These are phyloP conservation scores for Verticillium nubilum DNA, from an alignment of 2,329 filamentous ascomycete genomes.

Conservation along the genomic window DNA sequence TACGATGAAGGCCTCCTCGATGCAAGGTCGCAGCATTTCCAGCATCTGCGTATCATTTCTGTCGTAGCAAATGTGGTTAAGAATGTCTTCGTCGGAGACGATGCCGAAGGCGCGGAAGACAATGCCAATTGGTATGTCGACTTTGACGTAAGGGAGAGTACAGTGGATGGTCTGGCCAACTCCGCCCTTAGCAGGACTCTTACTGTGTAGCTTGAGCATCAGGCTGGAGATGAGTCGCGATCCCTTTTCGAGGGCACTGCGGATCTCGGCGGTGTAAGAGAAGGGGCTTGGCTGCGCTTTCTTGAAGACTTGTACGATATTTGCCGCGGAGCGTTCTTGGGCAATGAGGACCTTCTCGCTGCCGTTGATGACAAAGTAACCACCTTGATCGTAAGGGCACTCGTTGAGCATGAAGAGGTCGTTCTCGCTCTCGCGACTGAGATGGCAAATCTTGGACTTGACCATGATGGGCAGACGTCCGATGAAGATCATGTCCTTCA, in stretches of 20 bases:
- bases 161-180: conserved; percentile 87
- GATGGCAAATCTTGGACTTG: conserved; percentile 90
- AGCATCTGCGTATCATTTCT: conserved; percentile 94
- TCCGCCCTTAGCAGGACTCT: conserved; percentile 70
- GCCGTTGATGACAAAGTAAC: conserved; percentile 99
- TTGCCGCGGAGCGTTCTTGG: conserved; percentile 94
- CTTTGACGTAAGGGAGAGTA: conserved; percentile 88
- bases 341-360: conserved; percentile 98
- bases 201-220: conserved; percentile 83
- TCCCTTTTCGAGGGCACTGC: conserved; percentile 93
- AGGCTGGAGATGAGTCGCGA: conserved; percentile 91
- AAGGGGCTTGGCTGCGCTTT: conserved; percentile 91
- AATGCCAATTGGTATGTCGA: conserved; percentile 87
- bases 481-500: conserved; percentile 76
- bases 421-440: conserved; percentile 78
- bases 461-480: conserved; percentile 97
- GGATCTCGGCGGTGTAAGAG: conserved; percentile 90
- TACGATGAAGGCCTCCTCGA: conserved; percentile 94
- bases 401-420: conserved; percentile 89
- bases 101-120: conserved; percentile 94
- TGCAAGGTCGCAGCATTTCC: conserved; percentile 94
- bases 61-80: conserved; percentile 97
- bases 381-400: conserved; percentile 96
- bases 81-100: conserved; percentile 94
- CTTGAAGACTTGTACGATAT: conserved; percentile 98